Evolutionary conservation across 2,329 filamentous ascomycete species (phyloP), one percentile per base, ranked within the genome.

Genomic region (Colletotrichum karsti): DNA sequence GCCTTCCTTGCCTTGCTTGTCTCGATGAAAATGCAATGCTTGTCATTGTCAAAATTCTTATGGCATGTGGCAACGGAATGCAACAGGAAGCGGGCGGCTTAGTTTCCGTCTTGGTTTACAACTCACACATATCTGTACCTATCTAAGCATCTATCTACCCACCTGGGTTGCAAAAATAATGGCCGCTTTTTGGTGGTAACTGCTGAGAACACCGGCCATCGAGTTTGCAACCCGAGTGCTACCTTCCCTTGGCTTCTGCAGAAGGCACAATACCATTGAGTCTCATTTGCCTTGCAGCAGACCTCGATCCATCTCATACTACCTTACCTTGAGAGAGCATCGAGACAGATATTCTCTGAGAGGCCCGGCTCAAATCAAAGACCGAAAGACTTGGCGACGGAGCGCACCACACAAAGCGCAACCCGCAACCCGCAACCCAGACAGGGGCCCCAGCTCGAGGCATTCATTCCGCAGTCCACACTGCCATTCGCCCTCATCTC

Each of bases 51-150:
- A n/a, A 37, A 39, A 13, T n/a, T 28, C 35, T 18, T 37, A 24
- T 48, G 41, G 55, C 55, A 58, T 58, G 41, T 58, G 55, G 41
- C 26, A 48, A 39, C 30, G 55, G 55, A 48, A 58, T 58, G 28
- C 30, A 48, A 58, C 41, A 37, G 12, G 26, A 58, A 18, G 41
- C 55, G 41, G 55, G 30, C 55, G 41, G 55, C 15, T 48, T 35
- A 42, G 53, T 15, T n/a, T 37, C 55, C 55, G 26, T 58, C n/a
- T 37, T 58, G 24, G 20, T 48, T 15, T 15, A 46, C 28, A 42
- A 26, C 35, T 58, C 37, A 18, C 41, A 24, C 44, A 41, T 28
- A 28, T 58, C 39, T 13, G n/a, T n/a, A n/a, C n/a, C n/a, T n/a
- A n/a, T n/a, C n/a, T n/a, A n/a, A n/a, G n/a, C n/a, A n/a, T n/a